Base-by-base conservation (phyloP, 2,329 filamentous ascomycete species). In the Dactylellina leptospora region DNA sequence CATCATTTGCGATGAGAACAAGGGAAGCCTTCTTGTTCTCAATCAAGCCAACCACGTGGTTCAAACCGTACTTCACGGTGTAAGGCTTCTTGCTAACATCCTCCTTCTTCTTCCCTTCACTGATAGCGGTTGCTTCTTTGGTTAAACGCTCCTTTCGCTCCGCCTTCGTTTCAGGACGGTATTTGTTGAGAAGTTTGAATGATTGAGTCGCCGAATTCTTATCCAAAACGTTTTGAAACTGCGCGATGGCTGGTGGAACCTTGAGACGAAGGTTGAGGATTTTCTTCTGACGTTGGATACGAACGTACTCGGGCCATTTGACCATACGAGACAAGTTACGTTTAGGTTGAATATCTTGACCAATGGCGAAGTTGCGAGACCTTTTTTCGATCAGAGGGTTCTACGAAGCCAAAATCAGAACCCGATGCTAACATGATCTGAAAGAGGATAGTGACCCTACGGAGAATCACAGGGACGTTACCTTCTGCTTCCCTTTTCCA, bases 71-170 rank as follows among this genome's bases (percentile, higher is more conserved):
- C 90, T 99, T 99, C 87, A 95, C 93, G 77, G 90, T 85, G 85
- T 97, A 99, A 80, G 95, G 95, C 91, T 99, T 99, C 92, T 97
- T 97, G 90, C 88, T 91, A 82, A 96, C 93, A 80, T 96, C 93
- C 88, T 99, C 96, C 91, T 97, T 97, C 91, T 97, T 99, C 91
- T 97, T 97, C 83, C 96, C 95, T 84, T 97, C 93, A 82, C 92
- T 89, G 82, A 99, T 88, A 80, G 95, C 96, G 79, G 93, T 96
- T 76, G 96, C 95, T 88, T 99, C 95, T 88, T 96, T 92, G 82
- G 91, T 88, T 77, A 99, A 87, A 85, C 95, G 92, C 87, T 99
- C 96, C 89, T 97, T 99, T 92, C 99, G 99, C 90, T 97, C 93
- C 79, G 86, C 85, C 89, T 97, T 97, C 83, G 91, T 96, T 88